phyloP scores from a whole-genome alignment of 2,329 filamentous ascomycete species.

The Lasiodiplodia sp. region DNA sequence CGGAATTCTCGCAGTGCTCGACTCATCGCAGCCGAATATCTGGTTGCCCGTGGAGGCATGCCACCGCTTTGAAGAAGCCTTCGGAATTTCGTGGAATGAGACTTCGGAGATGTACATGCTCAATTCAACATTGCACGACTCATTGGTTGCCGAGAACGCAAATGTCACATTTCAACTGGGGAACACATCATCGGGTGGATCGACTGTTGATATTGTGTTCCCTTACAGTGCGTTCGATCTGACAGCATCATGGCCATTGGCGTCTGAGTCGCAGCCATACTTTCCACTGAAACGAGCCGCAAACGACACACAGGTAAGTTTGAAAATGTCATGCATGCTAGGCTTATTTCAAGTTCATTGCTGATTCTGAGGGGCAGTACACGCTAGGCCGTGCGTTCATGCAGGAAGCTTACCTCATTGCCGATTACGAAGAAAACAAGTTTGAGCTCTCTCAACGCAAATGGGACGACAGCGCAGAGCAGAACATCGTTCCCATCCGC shows the following conservation, averaged over 20 bases:
- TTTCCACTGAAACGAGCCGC: slow-evolving; percentile 49
- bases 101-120: slow-evolving; percentile 48
- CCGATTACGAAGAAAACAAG: slow-evolving; percentile 46
- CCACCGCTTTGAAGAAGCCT: slow-evolving; percentile 48
- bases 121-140: slow-evolving; percentile 46
- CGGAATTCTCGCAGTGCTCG: slow-evolving; percentile 2
- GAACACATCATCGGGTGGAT: neutral
- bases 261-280: slow-evolving; percentile 34
- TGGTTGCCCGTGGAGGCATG: slow-evolving; percentile 45
- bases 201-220: slow-evolving; percentile 12
- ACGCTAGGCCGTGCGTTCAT: slow-evolving; percentile 45
- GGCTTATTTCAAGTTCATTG: neutral
- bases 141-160: slow-evolving; percentile 43
- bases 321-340: too few species aligned
- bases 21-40: slow-evolving; percentile 8
- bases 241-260: neutral
- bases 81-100: slow-evolving; percentile 48
- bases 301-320: slow-evolving; percentile 42
- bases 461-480: slow-evolving; percentile 1
- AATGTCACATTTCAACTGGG: slow-evolving; percentile 30
- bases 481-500: slow-evolving; percentile 15
- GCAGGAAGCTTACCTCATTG: slow-evolving; percentile 47
- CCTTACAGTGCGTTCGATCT: slow-evolving; percentile 25
- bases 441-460: slow-evolving; percentile 37
- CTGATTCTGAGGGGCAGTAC: neutral